Conservation (phyloP, 768 basidiomycete species). For the Mycena rosella region DNA sequence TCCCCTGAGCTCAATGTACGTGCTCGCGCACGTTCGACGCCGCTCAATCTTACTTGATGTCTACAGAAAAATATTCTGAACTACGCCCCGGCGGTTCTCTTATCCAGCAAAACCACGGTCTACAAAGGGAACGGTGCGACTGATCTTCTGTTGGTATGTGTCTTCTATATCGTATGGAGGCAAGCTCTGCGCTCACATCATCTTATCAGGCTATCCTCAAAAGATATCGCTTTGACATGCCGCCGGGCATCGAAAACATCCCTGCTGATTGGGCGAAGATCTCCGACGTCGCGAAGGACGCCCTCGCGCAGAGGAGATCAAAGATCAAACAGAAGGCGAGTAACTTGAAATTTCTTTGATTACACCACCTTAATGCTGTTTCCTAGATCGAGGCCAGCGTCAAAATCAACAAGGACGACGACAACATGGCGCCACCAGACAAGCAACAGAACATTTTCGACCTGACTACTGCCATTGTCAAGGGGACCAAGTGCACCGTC, state of each 20-base stretch:
- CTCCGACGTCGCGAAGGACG: background rate
- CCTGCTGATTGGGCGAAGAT: slow-evolving; percentile 8
- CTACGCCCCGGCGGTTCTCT: background rate
- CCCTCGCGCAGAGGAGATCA: background rate
- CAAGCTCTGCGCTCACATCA: too few relatives aligned
- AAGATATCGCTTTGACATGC: slow-evolving; percentile 20
- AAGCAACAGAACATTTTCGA: slow-evolving; percentile 8
- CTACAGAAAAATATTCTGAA: background rate
- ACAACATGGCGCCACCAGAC: background rate
- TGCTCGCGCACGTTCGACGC: too few relatives aligned
- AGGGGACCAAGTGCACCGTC: slow-evolving; percentile 9
- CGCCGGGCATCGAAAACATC: slow-evolving; percentile 20
- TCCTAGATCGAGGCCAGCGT: too few relatives aligned
- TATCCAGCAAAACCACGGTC: slow-evolving; percentile 1
- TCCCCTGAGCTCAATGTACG: background rate
- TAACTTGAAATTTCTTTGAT: background rate
- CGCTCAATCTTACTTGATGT: background rate
- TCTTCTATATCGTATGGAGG: background rate
- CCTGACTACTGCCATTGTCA: slow-evolving; percentile 1
- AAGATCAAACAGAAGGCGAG: slow-evolving; percentile 6
- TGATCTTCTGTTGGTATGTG: background rate
- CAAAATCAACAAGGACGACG: too few relatives aligned
- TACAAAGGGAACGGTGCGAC: slow-evolving; percentile 1
- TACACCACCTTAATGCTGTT: too few relatives aligned
- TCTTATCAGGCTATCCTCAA: background rate